Evolutionary conservation across 331 rosid genomes (phyloP), one percentile per base, ranked within the genome.

Genomic region (Spiraea crenata): DNA sequence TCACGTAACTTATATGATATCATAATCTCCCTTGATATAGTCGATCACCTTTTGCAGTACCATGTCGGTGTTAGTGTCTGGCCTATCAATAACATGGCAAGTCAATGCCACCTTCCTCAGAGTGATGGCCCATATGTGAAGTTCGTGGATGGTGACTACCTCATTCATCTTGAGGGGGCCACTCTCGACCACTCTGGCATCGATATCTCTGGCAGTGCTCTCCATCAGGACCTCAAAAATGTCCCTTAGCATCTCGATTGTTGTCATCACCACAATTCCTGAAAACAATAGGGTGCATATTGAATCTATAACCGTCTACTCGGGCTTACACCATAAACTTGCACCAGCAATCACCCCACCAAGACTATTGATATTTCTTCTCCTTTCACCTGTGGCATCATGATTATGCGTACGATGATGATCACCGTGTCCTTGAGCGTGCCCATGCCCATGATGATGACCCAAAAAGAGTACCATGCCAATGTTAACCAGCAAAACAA

Each of bases 301-400:
- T 61, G 83, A 76, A 67, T 86, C 90, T 45, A 86, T 65, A 63
- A 80, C 73, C 90, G 66, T 86, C 83, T 81, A 86, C 73, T 83
- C 63, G 0, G 87, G 87, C 31, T 73, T 83, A 19, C 67, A 80
- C 90, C 90, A 86, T 47, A 86, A 83, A 37, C 73, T 12, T 52
- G 85, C 90, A 64, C 90, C 90, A 14, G 87, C 87, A n/a, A 86
- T 83, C 90, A 86, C 83, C 63, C 83, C 90, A 25, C 90, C 87
- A 6, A 83, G 52, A 67, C 90, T 86, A 7, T 86, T 86, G 63
- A 86, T 76, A 45, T 83, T 86, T 65, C 74, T 40, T 48, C 76
- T 57, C 62, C 59, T 77, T 20, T 13, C 51, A 56, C 45, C 34
- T 0, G 61, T n/a, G 57, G 0, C 52, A 49, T 58, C 76, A 40